Percentiles rank a stretch among this genome's conserved stretches.
These are phyloP conservation scores for Cryptococcus hybrid DNA, from an alignment of 1,284 basidiomycete genomes.

Conservation along the genomic window DNA sequence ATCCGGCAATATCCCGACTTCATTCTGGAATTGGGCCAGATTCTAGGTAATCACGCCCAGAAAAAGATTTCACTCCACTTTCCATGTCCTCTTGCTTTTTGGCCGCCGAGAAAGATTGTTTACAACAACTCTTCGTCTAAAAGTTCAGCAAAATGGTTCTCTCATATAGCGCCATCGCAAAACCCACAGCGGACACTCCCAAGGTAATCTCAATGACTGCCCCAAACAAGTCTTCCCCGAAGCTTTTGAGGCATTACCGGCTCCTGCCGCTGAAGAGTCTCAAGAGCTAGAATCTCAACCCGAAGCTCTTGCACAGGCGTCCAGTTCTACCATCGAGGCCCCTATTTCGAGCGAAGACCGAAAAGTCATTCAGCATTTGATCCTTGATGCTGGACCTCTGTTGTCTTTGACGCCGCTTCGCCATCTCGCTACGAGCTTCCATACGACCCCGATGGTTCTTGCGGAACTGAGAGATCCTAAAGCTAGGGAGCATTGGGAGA, in stretches of 20 bases:
- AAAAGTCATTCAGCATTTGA: conserved; percentile 63
- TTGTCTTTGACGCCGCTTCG: conserved; percentile 80
- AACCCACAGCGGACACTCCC: conserved; percentile 14
- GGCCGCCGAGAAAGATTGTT: background rate
- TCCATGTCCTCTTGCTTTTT: background rate
- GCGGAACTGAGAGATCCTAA: conserved; percentile 83
- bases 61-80: background rate
- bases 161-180: conserved; percentile 32
- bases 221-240: background rate
- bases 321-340: background rate
- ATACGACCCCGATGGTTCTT: conserved; percentile 85
- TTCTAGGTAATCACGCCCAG: too few species aligned
- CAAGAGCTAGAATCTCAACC: background rate
- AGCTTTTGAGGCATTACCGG: background rate
- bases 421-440: conserved; percentile 74
- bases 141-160: conserved; percentile 21
- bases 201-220: conserved; percentile 19
- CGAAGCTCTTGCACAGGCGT: background rate
- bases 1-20: too few species aligned
- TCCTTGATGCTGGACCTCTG: conserved; percentile 89
- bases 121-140: background rate
- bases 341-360: background rate
- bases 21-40: too few species aligned
- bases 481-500: conserved; percentile 79
- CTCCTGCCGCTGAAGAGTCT: background rate